Evolutionary conservation across 768 basidiomycete species (phyloP).

Genomic region (Steccherinum ochraceum): DNA sequence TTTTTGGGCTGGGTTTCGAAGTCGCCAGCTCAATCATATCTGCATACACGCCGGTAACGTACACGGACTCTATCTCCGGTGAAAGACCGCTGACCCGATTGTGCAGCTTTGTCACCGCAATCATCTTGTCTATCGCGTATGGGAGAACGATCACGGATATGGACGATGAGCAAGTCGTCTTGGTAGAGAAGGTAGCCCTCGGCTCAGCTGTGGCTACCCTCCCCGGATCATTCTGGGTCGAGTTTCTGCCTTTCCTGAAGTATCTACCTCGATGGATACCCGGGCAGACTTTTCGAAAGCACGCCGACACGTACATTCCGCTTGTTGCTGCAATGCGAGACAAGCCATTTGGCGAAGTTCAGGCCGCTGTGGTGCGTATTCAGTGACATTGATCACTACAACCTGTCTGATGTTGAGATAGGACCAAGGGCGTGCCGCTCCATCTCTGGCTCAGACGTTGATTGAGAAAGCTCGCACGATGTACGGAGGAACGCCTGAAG

Average conservation of each 20-base stretch:
- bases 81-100: neutral
- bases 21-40: neutral
- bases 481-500: neutral
- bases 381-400: neutral
- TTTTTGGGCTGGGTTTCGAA: constrained; percentile 3
- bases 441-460: neutral
- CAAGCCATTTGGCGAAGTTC: constrained; percentile 3
- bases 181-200: neutral
- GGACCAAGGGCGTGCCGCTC: neutral
- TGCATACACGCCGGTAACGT: constrained; percentile 2
- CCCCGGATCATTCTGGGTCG: constrained; percentile 2
- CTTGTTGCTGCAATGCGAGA: neutral
- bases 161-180: constrained; percentile 2
- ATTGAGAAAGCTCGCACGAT: neutral
- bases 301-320: neutral
- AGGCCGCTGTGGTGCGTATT: neutral
- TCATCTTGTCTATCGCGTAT: constrained; percentile 7
- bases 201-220: neutral
- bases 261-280: constrained; percentile 4
- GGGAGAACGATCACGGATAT: neutral
- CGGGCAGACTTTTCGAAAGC: constrained; percentile 1
- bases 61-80: neutral
- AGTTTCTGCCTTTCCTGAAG: constrained; percentile 2
- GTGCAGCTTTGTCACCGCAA: neutral
- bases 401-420: neutral